Evolutionary conservation across 768 basidiomycete species (phyloP).

Genomic region (Trametes elegans): DNA sequence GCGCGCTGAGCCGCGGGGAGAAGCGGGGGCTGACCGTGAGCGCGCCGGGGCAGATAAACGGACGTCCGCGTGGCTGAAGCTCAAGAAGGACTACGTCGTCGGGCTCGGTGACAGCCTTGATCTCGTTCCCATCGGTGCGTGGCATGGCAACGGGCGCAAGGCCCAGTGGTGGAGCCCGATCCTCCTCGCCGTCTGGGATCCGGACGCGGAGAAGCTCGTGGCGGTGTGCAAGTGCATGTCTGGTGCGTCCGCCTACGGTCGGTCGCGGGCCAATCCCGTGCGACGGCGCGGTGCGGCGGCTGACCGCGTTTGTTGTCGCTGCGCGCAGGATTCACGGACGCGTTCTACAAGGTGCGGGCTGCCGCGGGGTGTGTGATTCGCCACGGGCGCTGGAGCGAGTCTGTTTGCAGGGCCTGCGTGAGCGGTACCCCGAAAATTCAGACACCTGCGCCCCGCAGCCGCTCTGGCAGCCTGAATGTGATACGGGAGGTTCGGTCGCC

Average conservation of each 20-base stretch:
- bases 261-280: slow-evolving; percentile 3
- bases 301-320: no score
- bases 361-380: not conserved
- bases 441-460: slow-evolving; percentile 51
- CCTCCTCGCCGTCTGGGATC: slow-evolving; percentile 74
- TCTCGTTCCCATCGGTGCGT: slow-evolving; percentile 73
- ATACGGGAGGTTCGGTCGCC: slow-evolving; percentile 53
- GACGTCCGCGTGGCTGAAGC: slow-evolving; percentile 84
- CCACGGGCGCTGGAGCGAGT: not conserved
- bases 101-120: slow-evolving; percentile 77
- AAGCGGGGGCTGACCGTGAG: no score
- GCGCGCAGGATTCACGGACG: slow-evolving; percentile 73
- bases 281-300: slow-evolving; percentile 4
- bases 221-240: slow-evolving; percentile 93
- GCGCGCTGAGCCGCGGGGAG: no score
- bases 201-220: slow-evolving; percentile 56
- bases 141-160: slow-evolving; percentile 90
- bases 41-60: slow-evolving; percentile 68
- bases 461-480: slow-evolving; percentile 53
- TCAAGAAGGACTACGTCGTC: slow-evolving; percentile 90
- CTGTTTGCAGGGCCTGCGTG: slow-evolving; percentile 49
- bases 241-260: slow-evolving; percentile 40
- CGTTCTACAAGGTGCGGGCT: slow-evolving; percentile 64
- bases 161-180: slow-evolving; percentile 92
- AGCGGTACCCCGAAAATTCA: slow-evolving; percentile 61